Evolutionary conservation across 768 basidiomycete species (phyloP), one percentile per base, ranked within the genome.

Genomic region (Panaeolus papilionaceus): DNA sequence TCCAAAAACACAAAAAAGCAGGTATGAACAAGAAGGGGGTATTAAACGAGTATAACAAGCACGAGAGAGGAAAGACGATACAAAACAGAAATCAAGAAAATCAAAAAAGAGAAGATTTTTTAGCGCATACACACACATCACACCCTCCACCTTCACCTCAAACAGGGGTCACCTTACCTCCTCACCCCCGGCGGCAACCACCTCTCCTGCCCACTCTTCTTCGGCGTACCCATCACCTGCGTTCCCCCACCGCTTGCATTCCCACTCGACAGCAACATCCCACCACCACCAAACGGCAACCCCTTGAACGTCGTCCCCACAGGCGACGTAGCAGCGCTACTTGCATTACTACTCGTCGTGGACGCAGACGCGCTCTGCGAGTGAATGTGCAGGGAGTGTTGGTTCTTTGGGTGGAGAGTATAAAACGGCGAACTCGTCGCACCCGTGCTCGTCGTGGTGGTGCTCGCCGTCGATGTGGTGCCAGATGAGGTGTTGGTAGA

Each of bases 241-340:
- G 45, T 20, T 4, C 42, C 42, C 38, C 38, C 38, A 12, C 38
- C 38, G 8, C 7, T 12, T 12, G 10, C 7, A 47, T 6, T 20
- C 45, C n/a, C 45, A 20, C n/a, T 33, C 51, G 42, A 42, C 42
- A 42, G 11, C 42, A 42, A 42, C 42, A 44, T 44, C 54, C 54
- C 54, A 7, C 54, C 26, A 6, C 45, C 45, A 47, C 54, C 54
- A 58, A 58, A 58, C 26, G 54, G 54, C 28, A 58, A 33, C 54
- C 47, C 47, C 20, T 58, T 58, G 12, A 58, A 58, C 28, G 28
- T 37, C 54, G 1, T 10, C 12, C 20, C 9, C 26, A 33, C 20
- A 58, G 54, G 54, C 16, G 54, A 58, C 26, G 54, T 58, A 58
- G 54, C 54, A 58, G 54, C 54, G 18, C 54, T 58, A 16, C 28